These are phyloP conservation scores for Calocybe gambosa DNA, from an alignment of 1,284 basidiomycete species.

Conservation along the genomic window DNA sequence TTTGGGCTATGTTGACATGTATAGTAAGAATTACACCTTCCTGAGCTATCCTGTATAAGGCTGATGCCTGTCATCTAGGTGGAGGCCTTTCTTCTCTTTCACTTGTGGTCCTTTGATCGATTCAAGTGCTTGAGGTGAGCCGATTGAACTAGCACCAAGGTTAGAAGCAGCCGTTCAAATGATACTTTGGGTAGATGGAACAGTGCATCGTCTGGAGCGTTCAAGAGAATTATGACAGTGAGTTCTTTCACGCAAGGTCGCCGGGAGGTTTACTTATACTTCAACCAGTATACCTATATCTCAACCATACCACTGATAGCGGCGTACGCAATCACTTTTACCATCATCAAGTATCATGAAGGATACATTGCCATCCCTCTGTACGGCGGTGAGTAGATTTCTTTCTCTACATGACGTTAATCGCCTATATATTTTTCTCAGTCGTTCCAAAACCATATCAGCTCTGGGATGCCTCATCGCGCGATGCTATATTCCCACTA, in stretches of 20 bases:
- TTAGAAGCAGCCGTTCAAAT: neutral
- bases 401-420: neutral
- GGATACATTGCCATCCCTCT: constrained; percentile 46
- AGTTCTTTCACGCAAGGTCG: constrained; percentile 16
- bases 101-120: constrained; percentile 72
- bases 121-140: constrained; percentile 65
- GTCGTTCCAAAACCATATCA: constrained; percentile 60
- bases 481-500: constrained; percentile 52
- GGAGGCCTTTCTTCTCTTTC: constrained; percentile 56
- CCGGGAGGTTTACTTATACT: neutral
- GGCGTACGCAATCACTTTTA: constrained; percentile 54
- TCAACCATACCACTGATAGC: constrained; percentile 54
- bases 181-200: constrained; percentile 46
- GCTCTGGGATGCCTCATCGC: constrained; percentile 45
- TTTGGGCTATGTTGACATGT: constrained; percentile 53
- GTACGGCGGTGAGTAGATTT: constrained; percentile 42
- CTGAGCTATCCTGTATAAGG: neutral
- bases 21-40: constrained; percentile 30
- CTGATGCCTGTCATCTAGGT: constrained; percentile 33
- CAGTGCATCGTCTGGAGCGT: constrained; percentile 57
- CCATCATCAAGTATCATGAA: constrained; percentile 64
- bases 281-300: constrained; percentile 63
- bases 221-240: constrained; percentile 78
- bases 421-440: constrained; percentile 21
- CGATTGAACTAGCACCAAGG: neutral